Percentiles rank a stretch among this genome's conserved stretches.
phyloP scores from a whole-genome alignment of 140 eudicot genomes.

The Stevia rebaudiana region DNA sequence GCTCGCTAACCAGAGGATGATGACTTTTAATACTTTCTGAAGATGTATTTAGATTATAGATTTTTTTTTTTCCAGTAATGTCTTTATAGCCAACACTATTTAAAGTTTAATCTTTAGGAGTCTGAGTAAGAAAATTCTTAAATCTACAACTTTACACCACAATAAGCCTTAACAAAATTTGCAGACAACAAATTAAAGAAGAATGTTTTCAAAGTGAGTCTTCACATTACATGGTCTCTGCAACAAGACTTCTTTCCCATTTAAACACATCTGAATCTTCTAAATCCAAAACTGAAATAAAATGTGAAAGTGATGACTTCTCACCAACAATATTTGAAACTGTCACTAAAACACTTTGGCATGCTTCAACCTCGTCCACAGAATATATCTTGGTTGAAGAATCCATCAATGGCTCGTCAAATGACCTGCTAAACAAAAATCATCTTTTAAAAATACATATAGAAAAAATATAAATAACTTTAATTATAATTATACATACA shows the following conservation, averaged over 20 bases:
- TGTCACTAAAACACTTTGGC: conserved; percentile 44
- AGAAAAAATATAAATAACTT: too few species aligned
- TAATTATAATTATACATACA: background rate
- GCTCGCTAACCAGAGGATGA: too few species aligned
- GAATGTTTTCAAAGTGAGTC: conserved; percentile 11
- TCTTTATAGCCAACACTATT: too few species aligned
- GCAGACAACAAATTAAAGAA: background rate
- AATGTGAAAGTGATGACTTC: conserved; percentile 34
- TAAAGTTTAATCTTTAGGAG: background rate
- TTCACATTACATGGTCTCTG: conserved; percentile 17
- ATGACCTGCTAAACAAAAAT: conserved; percentile 48
- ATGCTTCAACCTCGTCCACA: conserved; percentile 62
- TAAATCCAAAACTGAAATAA: conserved; percentile 23
- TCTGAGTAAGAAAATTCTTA: background rate
- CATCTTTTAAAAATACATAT: conserved; percentile 20
- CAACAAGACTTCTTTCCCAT: conserved; percentile 57
- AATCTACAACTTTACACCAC: background rate
- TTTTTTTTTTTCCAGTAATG: too few species aligned
- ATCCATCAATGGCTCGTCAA: conserved; percentile 56
- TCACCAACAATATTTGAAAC: conserved; percentile 40
- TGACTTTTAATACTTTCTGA: too few species aligned
- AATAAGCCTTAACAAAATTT: background rate
- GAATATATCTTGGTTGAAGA: conserved; percentile 17
- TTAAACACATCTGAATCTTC: conserved; percentile 43
- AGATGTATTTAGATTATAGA: too few species aligned